A percentile compares a stretch with the other conserved stretches of the same genome.
Conservation (phyloP, 1,139 yeast species). For the Candida neerlandica region DNA sequence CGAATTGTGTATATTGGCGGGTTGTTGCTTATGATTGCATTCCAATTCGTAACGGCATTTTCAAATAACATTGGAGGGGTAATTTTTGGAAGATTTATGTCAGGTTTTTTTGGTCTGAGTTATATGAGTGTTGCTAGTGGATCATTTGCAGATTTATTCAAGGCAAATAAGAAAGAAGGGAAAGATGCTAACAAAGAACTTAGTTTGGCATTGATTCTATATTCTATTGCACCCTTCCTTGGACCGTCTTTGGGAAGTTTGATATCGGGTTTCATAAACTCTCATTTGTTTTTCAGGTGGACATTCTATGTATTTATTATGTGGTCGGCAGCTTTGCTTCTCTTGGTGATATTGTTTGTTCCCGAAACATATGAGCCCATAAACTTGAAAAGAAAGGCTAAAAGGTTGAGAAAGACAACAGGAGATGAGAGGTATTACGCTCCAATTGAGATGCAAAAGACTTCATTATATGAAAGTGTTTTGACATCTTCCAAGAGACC, state of each 20-base stretch:
- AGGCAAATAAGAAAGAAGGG: constrained; percentile 16
- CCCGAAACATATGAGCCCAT: constrained; percentile 56
- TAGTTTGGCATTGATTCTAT: constrained; percentile 29
- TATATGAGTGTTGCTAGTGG: constrained; percentile 42
- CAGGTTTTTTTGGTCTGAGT: constrained; percentile 38
- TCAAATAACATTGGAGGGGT: constrained; percentile 30
- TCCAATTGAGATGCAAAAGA: constrained; percentile 42
- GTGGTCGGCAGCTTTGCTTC: constrained; percentile 33
- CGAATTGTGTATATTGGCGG: constrained; percentile 30
- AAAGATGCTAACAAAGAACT: constrained; percentile 26
- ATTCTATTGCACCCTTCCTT: constrained; percentile 33
- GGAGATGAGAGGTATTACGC: constrained; percentile 47
- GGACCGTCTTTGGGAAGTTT: constrained; percentile 40
- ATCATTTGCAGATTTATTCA: constrained; percentile 35
- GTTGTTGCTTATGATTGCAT: constrained; percentile 23
- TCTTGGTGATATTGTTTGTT: constrained; percentile 36
- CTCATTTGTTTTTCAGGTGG: constrained; percentile 42
- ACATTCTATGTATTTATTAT: constrained; percentile 45
- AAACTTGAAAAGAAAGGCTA: constrained; percentile 48
- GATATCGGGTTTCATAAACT: constrained; percentile 32
- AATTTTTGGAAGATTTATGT: constrained; percentile 33
- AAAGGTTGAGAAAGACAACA: constrained; percentile 46
- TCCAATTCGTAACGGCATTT: constrained; percentile 33
- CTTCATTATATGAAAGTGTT: constrained; percentile 30
- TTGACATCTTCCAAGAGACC: constrained; percentile 54